Conservation (phyloP, 352 stramenopile genomes). For the Phytopythium chamaehyphon region DNA sequence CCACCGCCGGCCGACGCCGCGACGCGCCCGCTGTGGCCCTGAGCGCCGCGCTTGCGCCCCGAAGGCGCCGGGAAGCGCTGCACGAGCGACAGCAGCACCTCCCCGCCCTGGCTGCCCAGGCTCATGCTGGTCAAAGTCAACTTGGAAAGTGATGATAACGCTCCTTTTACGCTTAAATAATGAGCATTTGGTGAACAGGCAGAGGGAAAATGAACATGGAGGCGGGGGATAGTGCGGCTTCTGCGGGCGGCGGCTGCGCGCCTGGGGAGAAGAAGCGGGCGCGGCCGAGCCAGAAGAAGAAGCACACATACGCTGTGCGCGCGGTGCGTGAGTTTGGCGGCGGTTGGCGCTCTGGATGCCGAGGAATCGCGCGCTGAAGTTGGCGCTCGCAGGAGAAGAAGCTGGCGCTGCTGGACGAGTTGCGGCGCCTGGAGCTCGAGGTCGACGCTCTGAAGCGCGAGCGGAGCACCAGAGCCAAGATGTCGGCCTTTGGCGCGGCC, state of each 20-base stretch:
- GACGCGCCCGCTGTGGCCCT: neutral
- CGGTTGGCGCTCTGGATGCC: too few relatives aligned
- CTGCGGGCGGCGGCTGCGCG: too few relatives aligned
- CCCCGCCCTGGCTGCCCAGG: neutral
- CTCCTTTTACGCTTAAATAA: too few relatives aligned
- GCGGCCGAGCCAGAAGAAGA: neutral
- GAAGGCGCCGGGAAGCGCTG: neutral
- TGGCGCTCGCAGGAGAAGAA: neutral
- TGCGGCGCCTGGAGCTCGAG: slow-evolving; percentile 2
- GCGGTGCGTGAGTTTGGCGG: neutral
- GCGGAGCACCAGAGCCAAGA: neutral
- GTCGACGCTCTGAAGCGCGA: neutral
- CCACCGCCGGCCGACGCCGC: slow-evolving; percentile 7
- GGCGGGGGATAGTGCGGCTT: too few relatives aligned
- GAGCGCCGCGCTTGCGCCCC: neutral
- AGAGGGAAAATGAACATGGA: too few relatives aligned
- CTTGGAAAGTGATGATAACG: too few relatives aligned
- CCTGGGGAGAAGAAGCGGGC: neutral
- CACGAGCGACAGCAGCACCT: neutral
- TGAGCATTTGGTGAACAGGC: too few relatives aligned
- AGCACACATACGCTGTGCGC: slow-evolving; percentile 1
- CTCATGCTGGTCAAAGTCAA: too few relatives aligned
- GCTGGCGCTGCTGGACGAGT: neutral
- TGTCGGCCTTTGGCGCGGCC: too few relatives aligned
- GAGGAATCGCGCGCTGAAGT: too few relatives aligned